Evolutionary conservation across 768 basidiomycete species (phyloP), one percentile per base, ranked within the genome.

Genomic region (Phlebiopsis flavidoalba): DNA sequence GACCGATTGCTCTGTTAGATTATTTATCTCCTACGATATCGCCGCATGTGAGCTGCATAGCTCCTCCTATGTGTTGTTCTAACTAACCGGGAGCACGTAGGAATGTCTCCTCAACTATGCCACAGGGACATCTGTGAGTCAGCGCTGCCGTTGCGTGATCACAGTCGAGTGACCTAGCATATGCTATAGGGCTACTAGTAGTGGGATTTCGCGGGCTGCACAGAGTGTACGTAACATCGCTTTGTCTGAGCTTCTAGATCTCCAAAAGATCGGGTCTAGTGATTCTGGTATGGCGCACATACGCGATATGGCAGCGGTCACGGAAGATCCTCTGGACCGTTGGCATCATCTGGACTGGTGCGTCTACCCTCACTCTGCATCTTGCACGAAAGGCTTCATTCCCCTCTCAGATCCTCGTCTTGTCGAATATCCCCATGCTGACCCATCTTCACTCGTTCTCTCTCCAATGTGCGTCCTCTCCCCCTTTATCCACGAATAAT

Each of bases 261-360:
- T 10, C n/a, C 36, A 46, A 56, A 17, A 12, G 36, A 17, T n/a
- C 26, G 17, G 10, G n/a, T 46, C 2, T 12, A 57, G 56, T 57
- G 17, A 57, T 57, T 26, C 24, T 57, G 14, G 47, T 57, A 12
- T 57, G 56, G 56, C 12, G 56, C 7, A 57, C 56, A 8, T 57
- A 57, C 24, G 56, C 56, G 6, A 57, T 57, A 40, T 57, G 56
- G 56, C 8, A 48, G 2, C 12, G 46, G 15, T 57, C 56, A 7
- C 5, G 14, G 10, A 31, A 46, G 43, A 57, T 57, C 10, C 15
- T 45, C 40, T 48, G 43, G 43, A n/a, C 26, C 2, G 43, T 57
- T 2, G 56, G 40, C 14, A 1, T 47, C 7, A 33, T 48, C 17
- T 57, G 56, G 56, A 26, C 47, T n/a, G 15, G 56, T 46, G 6